phyloP scores from a whole-genome alignment of 495 filamentous ascomycete genomes.

The Trichocladium antarcticum region DNA sequence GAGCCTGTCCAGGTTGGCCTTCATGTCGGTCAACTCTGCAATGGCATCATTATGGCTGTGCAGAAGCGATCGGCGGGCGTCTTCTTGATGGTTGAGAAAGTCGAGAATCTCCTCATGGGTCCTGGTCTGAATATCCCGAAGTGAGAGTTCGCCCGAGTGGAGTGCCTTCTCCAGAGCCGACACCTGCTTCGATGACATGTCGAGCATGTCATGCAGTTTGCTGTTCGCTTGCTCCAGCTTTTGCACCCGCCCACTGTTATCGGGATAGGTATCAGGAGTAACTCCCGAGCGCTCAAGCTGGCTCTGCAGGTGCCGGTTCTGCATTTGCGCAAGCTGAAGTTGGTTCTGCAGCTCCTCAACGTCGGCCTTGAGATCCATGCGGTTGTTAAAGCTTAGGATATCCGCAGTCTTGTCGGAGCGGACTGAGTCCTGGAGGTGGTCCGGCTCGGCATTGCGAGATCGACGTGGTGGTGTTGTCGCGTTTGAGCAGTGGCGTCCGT shows the following conservation, averaged over 20 bases:
- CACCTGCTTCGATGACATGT: constrained; percentile 89
- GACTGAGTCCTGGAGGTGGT: constrained; percentile 55
- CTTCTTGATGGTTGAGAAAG: constrained; percentile 85
- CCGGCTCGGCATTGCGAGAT: constrained; percentile 54
- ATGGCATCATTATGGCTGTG: constrained; percentile 78
- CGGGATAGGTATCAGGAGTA: constrained; percentile 47
- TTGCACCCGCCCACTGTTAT: constrained; percentile 80
- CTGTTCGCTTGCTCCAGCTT: constrained; percentile 89
- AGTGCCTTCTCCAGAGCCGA: constrained; percentile 81
- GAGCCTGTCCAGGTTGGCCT: constrained; percentile 72
- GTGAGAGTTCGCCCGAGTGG: constrained; percentile 74
- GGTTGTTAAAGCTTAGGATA: constrained; percentile 75
- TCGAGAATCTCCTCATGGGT: constrained; percentile 94
- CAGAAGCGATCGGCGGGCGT: constrained; percentile 68
- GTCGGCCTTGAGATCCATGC: constrained; percentile 84
- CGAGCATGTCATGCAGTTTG: constrained; percentile 85
- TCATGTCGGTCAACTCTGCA: constrained; percentile 73
- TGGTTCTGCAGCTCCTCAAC: constrained; percentile 90
- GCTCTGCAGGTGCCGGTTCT: constrained; percentile 85
- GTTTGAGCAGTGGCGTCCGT: constrained; percentile 60
- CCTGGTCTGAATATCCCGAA: constrained; percentile 85
- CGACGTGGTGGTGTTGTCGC: constrained; percentile 65
- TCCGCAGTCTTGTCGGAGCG: constrained; percentile 85
- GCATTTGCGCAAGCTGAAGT: constrained; percentile 90
- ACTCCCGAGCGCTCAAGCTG: constrained; percentile 58